Evolutionary conservation across 345 rosid genomes (phyloP).

Genomic region (Trapa incisa): DNA sequence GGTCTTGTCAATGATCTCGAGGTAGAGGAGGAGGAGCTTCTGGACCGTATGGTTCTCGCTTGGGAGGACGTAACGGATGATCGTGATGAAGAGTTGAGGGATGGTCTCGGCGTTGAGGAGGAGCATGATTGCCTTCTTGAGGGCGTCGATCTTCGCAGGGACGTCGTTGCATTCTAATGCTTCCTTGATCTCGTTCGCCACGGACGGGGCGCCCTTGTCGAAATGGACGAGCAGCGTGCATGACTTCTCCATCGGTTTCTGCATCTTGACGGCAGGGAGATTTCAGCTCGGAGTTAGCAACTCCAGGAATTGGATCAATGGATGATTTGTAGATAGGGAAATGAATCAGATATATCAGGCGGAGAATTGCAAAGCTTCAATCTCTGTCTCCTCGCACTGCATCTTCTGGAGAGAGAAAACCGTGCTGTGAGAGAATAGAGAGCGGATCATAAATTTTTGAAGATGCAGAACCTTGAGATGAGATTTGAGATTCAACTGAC

Average conservation of each 20-base stretch:
- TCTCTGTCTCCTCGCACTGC: neutral
- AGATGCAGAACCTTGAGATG: neutral
- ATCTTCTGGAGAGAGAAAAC: neutral
- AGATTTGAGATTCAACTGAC: neutral
- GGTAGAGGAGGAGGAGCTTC: conserved; percentile 68
- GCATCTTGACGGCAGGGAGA: conserved; percentile 6
- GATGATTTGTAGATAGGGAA: neutral
- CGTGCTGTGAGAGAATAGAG: neutral
- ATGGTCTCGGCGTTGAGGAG: conserved; percentile 78
- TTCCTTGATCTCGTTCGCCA: conserved; percentile 85
- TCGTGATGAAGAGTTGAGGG: conserved; percentile 92
- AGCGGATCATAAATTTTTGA: neutral
- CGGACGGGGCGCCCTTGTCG: conserved; percentile 74
- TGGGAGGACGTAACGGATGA: conserved; percentile 81
- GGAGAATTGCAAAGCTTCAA: neutral
- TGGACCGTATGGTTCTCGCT: conserved; percentile 87
- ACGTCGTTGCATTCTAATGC: conserved; percentile 78
- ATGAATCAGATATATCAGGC: neutral
- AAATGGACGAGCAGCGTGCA: conserved; percentile 64
- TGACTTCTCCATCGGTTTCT: conserved; percentile 71
- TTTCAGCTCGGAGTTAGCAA: neutral
- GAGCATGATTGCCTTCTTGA: conserved; percentile 88
- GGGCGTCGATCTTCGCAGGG: conserved; percentile 53
- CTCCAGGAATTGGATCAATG: neutral
- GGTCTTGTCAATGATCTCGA: conserved; percentile 80